phyloP scores from a whole-genome alignment of 2,329 filamentous ascomycete species.

The Rhexocercosporidium sp. region DNA sequence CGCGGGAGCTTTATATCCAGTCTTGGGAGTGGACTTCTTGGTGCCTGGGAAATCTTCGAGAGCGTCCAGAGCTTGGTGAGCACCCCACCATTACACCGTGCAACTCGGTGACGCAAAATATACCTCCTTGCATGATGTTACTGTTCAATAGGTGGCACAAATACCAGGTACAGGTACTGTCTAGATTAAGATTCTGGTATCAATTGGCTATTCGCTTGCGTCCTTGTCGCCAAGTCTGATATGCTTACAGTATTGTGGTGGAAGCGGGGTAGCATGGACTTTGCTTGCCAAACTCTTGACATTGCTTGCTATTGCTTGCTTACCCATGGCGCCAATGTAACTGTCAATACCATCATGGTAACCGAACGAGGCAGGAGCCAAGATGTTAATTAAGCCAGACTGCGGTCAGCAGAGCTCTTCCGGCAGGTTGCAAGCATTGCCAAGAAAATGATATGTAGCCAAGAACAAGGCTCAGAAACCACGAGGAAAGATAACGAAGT shows the following conservation, averaged over 20 bases:
- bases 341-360: background rate
- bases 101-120: background rate
- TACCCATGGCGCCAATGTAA: constrained; percentile 1
- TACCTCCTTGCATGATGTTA: background rate
- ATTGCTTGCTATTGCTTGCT: background rate
- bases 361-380: constrained; percentile 3
- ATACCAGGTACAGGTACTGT: constrained; percentile 1
- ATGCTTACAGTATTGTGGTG: background rate
- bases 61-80: background rate
- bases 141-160: background rate
- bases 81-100: background rate
- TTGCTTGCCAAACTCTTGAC: background rate
- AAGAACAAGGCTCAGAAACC: background rate
- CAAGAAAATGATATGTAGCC: background rate
- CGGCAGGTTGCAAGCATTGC: constrained; percentile 2
- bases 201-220: background rate
- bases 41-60: background rate
- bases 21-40: background rate
- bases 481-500: constrained; percentile 4
- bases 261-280: background rate
- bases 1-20: background rate
- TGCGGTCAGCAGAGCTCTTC: background rate
- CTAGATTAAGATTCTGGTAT: background rate
- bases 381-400: constrained; percentile 4
- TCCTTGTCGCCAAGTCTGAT: background rate